Base-by-base conservation (phyloP, 495 filamentous ascomycete species). In the Hypoxylon intermedium region DNA sequence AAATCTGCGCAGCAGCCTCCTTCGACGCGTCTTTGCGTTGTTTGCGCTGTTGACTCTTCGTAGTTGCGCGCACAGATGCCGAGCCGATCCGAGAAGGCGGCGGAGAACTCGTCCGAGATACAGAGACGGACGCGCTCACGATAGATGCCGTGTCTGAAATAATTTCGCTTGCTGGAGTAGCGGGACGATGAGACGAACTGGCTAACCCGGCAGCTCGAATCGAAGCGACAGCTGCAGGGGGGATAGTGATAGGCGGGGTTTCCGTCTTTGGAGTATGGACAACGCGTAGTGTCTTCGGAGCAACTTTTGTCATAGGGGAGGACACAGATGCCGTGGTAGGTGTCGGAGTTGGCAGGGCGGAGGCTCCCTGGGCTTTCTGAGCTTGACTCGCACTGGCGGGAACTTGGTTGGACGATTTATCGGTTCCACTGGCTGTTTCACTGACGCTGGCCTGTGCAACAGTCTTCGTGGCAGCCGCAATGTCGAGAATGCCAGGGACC, bases 1-100 rank as follows among this genome's bases (percentile, higher is more conserved):
- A 72, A 53, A 87, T 77, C 38, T 74, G 65, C 11, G 78, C 73
- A 6, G 75, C 67, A 16, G 80, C 79, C 51, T 86, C 83, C 57
- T 90, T 89, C 61, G 85, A 79, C 26, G 77, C 81, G 65, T 89
- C 86, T 69, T 90, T 87, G 40, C 92, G 80, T 63, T 96, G 90
- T 71, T 96, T 97, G 72, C 93, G 95, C 58, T 86, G 80, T 66
- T 95, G 91, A 62, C 86, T 93, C 79, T 98, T 98, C 12, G 91
- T 92, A 65, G 90, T 90, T n/a, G 81, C 74, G 33, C 89, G 81
- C 0, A 91, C 81, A 19, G 92, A 88, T 1, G 91, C 90, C 31
- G 87, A 86, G 31, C 91, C 91, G 40, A 93, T 82, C 63, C 83
- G 90, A 19, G 77, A 75, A 1, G 83, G 79, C 0, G 89, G 87